Conservation (phyloP, 2,329 filamentous ascomycete genomes). For the Rosellinia necatrix region DNA sequence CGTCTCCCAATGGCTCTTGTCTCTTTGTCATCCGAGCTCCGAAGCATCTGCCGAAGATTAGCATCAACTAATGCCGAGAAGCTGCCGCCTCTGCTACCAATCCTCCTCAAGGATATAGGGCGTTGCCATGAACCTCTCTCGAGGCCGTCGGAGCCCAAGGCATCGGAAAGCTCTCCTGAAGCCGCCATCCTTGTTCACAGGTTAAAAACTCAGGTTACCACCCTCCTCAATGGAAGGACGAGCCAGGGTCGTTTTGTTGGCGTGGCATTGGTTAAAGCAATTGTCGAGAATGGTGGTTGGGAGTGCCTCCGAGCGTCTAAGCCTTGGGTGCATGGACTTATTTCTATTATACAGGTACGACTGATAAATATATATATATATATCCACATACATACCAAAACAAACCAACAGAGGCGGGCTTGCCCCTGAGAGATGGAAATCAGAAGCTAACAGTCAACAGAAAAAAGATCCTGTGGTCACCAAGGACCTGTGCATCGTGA, state of each 20-base stretch:
- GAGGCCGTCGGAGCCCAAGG: slow-evolving; percentile 61
- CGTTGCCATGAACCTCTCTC: slow-evolving; percentile 67
- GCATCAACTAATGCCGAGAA: slow-evolving; percentile 73
- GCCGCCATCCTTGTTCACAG: slow-evolving; percentile 75
- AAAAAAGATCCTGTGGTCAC: slow-evolving; percentile 77
- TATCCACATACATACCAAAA: too few species aligned
- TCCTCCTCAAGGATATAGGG: slow-evolving; percentile 65
- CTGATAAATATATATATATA: not conserved
- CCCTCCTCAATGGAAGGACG: slow-evolving; percentile 77
- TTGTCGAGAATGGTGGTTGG: slow-evolving; percentile 83
- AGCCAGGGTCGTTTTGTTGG: slow-evolving; percentile 77
- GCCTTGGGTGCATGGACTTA: slow-evolving; percentile 76
- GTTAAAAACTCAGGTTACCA: slow-evolving; percentile 76
- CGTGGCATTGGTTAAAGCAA: slow-evolving; percentile 77
- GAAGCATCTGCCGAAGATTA: slow-evolving; percentile 70
- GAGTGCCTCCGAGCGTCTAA: slow-evolving; percentile 75
- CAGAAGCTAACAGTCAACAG: slow-evolving; percentile 45
- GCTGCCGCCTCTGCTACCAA: slow-evolving; percentile 73
- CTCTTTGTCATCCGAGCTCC: slow-evolving; percentile 60
- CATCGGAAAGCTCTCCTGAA: slow-evolving; percentile 67
- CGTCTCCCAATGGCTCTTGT: slow-evolving; percentile 39
- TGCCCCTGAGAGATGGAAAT: not conserved
- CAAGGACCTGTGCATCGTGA: slow-evolving; percentile 77
- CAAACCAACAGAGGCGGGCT: too few species aligned
- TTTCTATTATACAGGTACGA: slow-evolving; percentile 72